Conservation (phyloP, 139 green algal genomes). For the Zygnema cylindricum region DNA sequence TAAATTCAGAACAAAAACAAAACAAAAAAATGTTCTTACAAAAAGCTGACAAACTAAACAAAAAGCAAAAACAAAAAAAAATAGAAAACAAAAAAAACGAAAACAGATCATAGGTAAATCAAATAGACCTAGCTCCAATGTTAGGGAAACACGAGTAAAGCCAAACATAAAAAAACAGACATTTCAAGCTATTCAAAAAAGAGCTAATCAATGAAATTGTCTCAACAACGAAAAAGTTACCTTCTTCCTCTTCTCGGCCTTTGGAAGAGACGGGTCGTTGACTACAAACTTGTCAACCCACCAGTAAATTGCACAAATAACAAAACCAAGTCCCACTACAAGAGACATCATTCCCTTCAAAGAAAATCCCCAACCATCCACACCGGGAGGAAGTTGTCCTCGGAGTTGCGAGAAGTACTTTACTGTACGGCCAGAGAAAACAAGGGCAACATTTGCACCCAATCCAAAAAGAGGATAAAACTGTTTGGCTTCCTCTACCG, state of each 20-base stretch:
- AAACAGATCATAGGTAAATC: too few species aligned
- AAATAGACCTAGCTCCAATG: too few species aligned
- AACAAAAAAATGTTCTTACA: not conserved
- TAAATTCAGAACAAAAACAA: too few species aligned
- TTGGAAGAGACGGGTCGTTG: slow-evolving; percentile 65
- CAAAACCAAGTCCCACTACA: slow-evolving; percentile 85
- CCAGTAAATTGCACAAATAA: slow-evolving; percentile 85
- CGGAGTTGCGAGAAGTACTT: slow-evolving; percentile 94
- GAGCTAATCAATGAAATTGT: not conserved
- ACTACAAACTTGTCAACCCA: slow-evolving; percentile 86
- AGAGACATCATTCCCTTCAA: slow-evolving; percentile 96
- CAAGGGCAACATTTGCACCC: slow-evolving; percentile 96
- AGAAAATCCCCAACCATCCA: slow-evolving; percentile 96
- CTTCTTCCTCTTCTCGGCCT: slow-evolving; percentile 73
- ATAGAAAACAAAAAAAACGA: not conserved
- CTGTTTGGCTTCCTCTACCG: slow-evolving; percentile 97
- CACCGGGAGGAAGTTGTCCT: slow-evolving; percentile 85
- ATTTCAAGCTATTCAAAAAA: not conserved
- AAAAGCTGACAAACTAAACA: not conserved
- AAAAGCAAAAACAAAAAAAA: not conserved
- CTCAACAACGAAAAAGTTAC: slow-evolving; percentile 78
- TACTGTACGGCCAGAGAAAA: slow-evolving; percentile 95
- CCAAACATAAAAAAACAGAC: slow-evolving; percentile 21
- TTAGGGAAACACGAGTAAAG: too few species aligned
- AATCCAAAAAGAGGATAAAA: slow-evolving; percentile 99